Percentiles rank a stretch among this genome's conserved stretches.
Evolutionary conservation across 371 early-diverging fungal species (phyloP).

Genomic region (Quaeritorhiza haematococci): DNA sequence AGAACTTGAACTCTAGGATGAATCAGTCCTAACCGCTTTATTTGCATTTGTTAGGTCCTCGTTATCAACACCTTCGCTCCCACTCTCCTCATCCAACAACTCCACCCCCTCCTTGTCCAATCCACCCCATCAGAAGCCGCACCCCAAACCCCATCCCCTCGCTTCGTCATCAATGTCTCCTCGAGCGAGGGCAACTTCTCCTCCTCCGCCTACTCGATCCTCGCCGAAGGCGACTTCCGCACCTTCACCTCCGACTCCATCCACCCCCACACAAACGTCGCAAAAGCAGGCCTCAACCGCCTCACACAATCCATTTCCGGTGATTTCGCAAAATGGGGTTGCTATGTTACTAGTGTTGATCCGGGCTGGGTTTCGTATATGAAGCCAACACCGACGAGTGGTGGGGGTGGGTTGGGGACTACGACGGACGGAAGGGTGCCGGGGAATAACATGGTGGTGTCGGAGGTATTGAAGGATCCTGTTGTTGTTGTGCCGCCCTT

Average conservation of each 20-base stretch:
- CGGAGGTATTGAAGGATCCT: no score
- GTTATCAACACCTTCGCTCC: slow-evolving; percentile 17
- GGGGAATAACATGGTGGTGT: no score
- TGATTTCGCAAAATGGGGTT: slow-evolving; percentile 14
- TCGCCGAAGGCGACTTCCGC: slow-evolving; percentile 7
- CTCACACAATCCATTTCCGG: slow-evolving; percentile 17
- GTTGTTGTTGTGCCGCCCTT: slow-evolving; percentile 10
- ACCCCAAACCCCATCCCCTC: no score
- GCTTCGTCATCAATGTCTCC: slow-evolving; percentile 21
- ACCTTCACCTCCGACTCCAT: slow-evolving; percentile 4
- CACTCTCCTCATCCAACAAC: slow-evolving; percentile 9
- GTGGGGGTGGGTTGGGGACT: slow-evolving; percentile 4
- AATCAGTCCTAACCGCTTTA: slow-evolving; percentile 3
- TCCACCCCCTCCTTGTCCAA: slow-evolving; percentile 9
- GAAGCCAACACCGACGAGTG: slow-evolving; percentile 9
- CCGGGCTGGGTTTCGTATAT: slow-evolving; percentile 21
- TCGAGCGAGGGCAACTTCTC: slow-evolving; percentile 19
- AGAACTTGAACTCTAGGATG: slow-evolving; percentile 11
- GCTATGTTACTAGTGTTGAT: slow-evolving; percentile 18
- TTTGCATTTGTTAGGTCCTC: slow-evolving; percentile 10
- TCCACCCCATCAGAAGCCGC: neutral
- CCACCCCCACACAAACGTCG: slow-evolving; percentile 26
- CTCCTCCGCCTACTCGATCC: neutral
- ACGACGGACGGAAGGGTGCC: no score
- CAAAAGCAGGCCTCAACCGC: slow-evolving; percentile 20